Conservation (phyloP, 169 alveolate genomes). For the Plasmodium inui region DNA sequence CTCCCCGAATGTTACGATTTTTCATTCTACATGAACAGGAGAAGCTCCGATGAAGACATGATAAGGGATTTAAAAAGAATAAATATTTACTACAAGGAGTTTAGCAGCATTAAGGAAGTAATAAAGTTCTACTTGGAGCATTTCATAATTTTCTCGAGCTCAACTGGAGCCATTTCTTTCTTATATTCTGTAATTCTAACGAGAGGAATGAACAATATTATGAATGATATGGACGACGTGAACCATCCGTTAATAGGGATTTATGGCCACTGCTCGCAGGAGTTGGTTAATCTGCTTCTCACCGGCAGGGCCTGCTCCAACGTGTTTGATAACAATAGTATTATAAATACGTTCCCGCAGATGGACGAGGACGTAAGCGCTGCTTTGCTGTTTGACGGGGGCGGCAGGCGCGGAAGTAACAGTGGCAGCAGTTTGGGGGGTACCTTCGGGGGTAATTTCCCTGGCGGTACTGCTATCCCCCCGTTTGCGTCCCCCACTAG, state of each 20-base stretch:
- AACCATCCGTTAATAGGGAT: constrained; percentile 82
- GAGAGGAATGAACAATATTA: constrained; percentile 80
- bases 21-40: constrained; percentile 25
- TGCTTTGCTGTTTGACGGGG: constrained; percentile 9
- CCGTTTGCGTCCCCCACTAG: neutral
- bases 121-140: constrained; percentile 79
- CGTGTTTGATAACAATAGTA: constrained; percentile 85
- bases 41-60: constrained; percentile 10
- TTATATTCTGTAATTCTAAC: constrained; percentile 83
- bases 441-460: neutral
- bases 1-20: constrained; percentile 71
- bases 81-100: constrained; percentile 76
- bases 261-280: constrained; percentile 88
- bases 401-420: neutral
- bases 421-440: neutral
- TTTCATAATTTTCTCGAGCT: constrained; percentile 78
- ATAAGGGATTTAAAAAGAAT: constrained; percentile 67
- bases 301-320: constrained; percentile 89
- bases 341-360: constrained; percentile 69
- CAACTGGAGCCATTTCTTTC: constrained; percentile 84
- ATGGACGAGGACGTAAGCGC: constrained; percentile 23
- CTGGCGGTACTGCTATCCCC: neutral
- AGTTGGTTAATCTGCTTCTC: constrained; percentile 83
- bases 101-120: constrained; percentile 82
- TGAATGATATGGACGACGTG: constrained; percentile 85